These are phyloP conservation scores for Perilla frutescens DNA, from an alignment of 257 asterid species.

Conservation along the genomic window DNA sequence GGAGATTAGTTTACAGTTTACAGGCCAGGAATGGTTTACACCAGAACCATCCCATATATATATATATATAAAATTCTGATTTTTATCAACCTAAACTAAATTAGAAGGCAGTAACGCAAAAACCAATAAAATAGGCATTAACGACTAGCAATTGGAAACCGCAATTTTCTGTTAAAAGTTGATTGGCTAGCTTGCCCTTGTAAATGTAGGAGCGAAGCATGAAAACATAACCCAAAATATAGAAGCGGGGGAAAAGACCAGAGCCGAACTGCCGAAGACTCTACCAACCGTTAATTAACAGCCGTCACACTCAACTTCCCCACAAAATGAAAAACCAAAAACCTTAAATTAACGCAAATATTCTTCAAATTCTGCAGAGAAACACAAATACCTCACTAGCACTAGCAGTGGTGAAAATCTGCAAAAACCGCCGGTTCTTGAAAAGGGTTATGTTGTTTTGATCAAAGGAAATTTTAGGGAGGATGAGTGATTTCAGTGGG, in stretches of 20 bases:
- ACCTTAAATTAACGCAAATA: background rate
- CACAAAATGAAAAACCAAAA: background rate
- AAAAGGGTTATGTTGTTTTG: constrained; percentile 34
- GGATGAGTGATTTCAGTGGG: constrained; percentile 42
- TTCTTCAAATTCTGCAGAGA: constrained; percentile 16
- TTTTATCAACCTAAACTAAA: no score
- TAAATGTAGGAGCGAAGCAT: constrained; percentile 40
- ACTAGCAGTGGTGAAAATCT: constrained; percentile 12
- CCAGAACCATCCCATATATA: no score
- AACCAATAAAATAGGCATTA: no score
- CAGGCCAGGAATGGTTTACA: no score
- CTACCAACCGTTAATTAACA: constrained; percentile 84
- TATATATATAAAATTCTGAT: no score
- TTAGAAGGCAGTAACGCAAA: no score
- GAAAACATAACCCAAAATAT: constrained; percentile 45
- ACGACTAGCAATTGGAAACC: no score
- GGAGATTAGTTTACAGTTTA: no score
- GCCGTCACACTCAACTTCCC: constrained; percentile 65
- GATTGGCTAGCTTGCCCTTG: no score
- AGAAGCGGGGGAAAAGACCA: constrained; percentile 62
- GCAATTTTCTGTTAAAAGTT: no score
- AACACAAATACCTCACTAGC: constrained; percentile 5
- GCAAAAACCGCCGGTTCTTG: constrained; percentile 32
- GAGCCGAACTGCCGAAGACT: constrained; percentile 79
- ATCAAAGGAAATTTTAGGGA: constrained; percentile 36